Conservation (phyloP, 169 alveolate species). For the Besnoitia besnoiti region DNA sequence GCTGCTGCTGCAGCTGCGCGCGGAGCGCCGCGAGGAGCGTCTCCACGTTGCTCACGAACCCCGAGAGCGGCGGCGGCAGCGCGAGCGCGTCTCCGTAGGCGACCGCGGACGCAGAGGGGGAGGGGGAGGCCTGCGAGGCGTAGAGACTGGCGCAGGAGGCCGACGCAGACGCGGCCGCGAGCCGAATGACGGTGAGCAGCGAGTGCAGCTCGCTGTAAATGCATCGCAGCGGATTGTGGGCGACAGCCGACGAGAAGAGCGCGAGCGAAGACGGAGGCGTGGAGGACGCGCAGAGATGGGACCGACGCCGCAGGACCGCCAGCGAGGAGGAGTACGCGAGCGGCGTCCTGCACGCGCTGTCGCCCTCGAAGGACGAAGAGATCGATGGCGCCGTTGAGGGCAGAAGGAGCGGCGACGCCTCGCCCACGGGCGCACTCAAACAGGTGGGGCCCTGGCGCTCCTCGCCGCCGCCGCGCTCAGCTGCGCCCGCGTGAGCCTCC, state of each 20-base stretch:
- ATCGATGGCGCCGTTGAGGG: not conserved
- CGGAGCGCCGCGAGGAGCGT: not conserved
- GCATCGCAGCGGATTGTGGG: not conserved
- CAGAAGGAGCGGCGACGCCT: not conserved
- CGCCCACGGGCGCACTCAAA: not conserved
- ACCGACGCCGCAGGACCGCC: not conserved
- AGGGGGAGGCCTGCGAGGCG: not conserved
- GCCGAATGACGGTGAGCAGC: not conserved
- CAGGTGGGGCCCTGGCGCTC: not conserved
- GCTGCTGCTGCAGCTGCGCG: not conserved
- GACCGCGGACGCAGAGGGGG: not conserved
- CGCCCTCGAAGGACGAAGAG: not conserved
- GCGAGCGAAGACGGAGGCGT: not conserved
- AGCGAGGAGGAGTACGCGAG: not conserved
- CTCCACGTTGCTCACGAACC: not conserved
- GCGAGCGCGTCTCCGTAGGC: not conserved
- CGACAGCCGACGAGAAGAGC: not conserved
- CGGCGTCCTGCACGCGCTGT: not conserved
- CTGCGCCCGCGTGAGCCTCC: too few species aligned
- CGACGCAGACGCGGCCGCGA: constrained; percentile 5
- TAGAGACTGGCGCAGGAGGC: not conserved
- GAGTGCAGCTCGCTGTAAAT: constrained; percentile 37
- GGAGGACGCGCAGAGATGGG: too few species aligned
- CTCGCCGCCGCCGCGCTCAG: too few species aligned
- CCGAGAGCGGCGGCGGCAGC: constrained; percentile 23